Percentiles rank a stretch among this genome's conserved stretches.
These are phyloP conservation scores for Inga oerstediana DNA, from an alignment of 306 rosid species.

Conservation along the genomic window DNA sequence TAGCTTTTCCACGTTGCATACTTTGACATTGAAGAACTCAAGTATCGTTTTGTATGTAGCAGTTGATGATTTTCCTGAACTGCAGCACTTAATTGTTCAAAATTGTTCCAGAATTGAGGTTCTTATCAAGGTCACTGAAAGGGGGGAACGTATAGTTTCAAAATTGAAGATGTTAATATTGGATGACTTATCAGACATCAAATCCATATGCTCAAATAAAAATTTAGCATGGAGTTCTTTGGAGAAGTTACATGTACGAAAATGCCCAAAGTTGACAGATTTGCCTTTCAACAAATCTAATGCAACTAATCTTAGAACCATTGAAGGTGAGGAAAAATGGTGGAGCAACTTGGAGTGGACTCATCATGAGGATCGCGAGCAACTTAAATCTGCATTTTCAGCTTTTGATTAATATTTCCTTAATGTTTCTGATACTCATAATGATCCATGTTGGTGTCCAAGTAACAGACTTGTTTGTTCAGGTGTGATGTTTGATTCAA, in stretches of 20 bases:
- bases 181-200: background rate
- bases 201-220: background rate
- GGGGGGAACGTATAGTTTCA: constrained; percentile 18
- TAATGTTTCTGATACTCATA: background rate
- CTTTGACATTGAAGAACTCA: background rate
- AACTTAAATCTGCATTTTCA: constrained; percentile 2
- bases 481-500: background rate
- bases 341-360: too few relatives aligned
- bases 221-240: background rate
- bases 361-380: background rate
- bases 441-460: background rate
- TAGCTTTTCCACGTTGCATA: too few relatives aligned
- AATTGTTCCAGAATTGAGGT: constrained; percentile 20
- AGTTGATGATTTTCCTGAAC: background rate
- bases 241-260: constrained; percentile 9
- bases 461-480: background rate
- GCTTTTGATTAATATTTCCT: constrained; percentile 1
- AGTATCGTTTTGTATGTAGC: background rate
- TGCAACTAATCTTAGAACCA: constrained; percentile 21
- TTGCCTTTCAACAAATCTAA: constrained; percentile 13
- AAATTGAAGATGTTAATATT: constrained; percentile 19
- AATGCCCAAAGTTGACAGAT: constrained; percentile 27
- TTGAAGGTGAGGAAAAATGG: constrained; percentile 21
- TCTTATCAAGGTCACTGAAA: background rate
- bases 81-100: background rate